Evolutionary conservation across 1,284 basidiomycete species (phyloP), one percentile per base, ranked within the genome.

Genomic region (Polyporus tsugae): DNA sequence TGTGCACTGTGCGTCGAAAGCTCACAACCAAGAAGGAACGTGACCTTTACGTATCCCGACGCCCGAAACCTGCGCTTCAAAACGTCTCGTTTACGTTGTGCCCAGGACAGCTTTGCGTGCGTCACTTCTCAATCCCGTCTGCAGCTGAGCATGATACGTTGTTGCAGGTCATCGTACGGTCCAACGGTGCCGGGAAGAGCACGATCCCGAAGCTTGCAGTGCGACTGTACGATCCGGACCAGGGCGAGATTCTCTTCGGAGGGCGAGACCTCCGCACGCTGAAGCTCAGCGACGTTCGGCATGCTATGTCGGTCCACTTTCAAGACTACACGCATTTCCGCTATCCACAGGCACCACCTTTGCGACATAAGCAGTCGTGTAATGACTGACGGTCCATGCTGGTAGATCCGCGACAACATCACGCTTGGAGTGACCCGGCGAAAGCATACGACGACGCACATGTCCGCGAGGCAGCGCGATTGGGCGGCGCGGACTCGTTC

Each of bases 321-420:
- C 92, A 94, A 75, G 92, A 94, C 75, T 93, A 92, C 74, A 91
- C 89, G 0, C 84, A 88, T 72, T 94, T 93, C 75, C 91, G 0
- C 81, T 94, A 53, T 89, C 91, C 17, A 91, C 92, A 70, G 64
- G 85, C 35, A 58, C 71, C 71, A 68, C 58, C 63, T 5, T 25
- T 10, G n/a, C 17, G 39, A 9, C n/a, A 46, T 22, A 39, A 39
- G 39, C 39, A 4, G 13, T 39, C 13, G 39, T 13, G 39, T 39
- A 39, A 13, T 10, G 9, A 13, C 22, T 55, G 5, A 33, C 22
- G 2, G 22, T 19, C 10, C 10, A 25, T 22, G 10, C 4, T 29
- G 11, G 11, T 42, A 93, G 92, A 89, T 94, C 60, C 85, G 82
- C 74, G 92, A 94, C 70, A 94, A 94, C 74, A 93, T 94, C 66